phyloP scores from a whole-genome alignment of 371 early-diverging fungal genomes.

The Capniomyces stellatus region DNA sequence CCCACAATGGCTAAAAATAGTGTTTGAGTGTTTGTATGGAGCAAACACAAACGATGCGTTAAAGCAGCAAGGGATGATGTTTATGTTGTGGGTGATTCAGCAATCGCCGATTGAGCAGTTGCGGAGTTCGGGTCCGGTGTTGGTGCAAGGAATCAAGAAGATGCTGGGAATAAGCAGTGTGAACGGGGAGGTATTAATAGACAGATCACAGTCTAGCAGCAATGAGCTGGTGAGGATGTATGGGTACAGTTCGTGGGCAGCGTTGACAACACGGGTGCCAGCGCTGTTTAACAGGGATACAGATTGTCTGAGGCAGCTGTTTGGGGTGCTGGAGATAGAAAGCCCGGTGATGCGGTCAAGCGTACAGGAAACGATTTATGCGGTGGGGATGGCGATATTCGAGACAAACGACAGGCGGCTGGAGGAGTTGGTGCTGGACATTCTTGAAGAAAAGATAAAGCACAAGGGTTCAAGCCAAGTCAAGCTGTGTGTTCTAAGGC shows the following conservation, averaged over 20 bases:
- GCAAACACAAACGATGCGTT: not conserved
- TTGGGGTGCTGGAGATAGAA: not conserved
- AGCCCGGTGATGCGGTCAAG: not conserved
- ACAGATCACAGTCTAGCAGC: not conserved
- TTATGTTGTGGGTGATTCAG: not conserved
- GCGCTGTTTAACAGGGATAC: not conserved
- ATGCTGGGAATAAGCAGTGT: not conserved
- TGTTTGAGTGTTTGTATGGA: slow-evolving; percentile 2
- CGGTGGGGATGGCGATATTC: not conserved
- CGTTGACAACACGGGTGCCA: not conserved
- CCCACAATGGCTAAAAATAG: slow-evolving; percentile 1
- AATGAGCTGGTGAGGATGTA: not conserved
- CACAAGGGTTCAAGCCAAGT: too few relatives aligned
- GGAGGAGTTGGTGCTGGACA: not conserved
- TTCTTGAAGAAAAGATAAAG: not conserved
- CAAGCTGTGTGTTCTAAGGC: not conserved
- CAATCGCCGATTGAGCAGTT: not conserved
- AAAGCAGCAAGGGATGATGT: not conserved
- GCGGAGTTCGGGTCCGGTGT: not conserved
- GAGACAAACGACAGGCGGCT: not conserved
- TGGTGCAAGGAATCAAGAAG: slow-evolving; percentile 2
- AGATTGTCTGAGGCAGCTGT: not conserved
- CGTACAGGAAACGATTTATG: not conserved
- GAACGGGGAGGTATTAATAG: not conserved
- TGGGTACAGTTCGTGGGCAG: not conserved